Percentiles rank a stretch among this genome's conserved stretches.
These are phyloP conservation scores for Ogataea salicorniae DNA, from an alignment of 805 yeast genomes.

Conservation along the genomic window DNA sequence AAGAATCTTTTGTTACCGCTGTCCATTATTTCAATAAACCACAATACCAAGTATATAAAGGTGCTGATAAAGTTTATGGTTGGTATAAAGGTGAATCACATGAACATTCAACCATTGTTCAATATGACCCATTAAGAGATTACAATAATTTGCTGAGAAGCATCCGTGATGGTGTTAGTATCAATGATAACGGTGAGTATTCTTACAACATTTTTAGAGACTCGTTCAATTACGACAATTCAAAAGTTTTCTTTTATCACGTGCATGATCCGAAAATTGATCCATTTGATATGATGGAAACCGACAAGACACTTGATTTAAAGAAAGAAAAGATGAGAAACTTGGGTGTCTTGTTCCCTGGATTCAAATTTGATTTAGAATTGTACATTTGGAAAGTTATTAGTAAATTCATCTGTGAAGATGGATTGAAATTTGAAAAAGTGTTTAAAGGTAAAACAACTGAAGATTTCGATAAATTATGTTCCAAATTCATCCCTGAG, in stretches of 20 bases:
- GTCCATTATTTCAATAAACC: conserved; percentile 42
- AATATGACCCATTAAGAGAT: conserved; percentile 28
- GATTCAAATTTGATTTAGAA: conserved; percentile 23
- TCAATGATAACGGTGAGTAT: background rate
- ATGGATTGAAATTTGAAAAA: background rate
- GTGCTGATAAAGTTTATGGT: conserved; percentile 21
- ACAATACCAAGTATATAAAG: conserved; percentile 44
- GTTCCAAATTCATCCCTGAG: conserved; percentile 4
- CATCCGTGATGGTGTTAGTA: conserved; percentile 1
- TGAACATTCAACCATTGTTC: conserved; percentile 19
- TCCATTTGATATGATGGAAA: conserved; percentile 35
- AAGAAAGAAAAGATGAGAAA: conserved; percentile 17
- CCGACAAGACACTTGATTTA: conserved; percentile 14
- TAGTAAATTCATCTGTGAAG: conserved; percentile 13
- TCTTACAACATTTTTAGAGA: conserved; percentile 6
- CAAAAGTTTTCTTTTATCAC: conserved; percentile 33
- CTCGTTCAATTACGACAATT: conserved; percentile 13
- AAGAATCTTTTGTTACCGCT: conserved; percentile 67
- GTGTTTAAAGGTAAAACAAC: background rate
- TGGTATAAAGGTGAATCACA: conserved; percentile 12
- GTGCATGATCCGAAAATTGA: conserved; percentile 47
- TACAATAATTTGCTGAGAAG: conserved; percentile 11
- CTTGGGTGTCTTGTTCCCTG: conserved; percentile 21
- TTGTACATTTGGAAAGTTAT: conserved; percentile 23
- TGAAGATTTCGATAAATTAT: conserved; percentile 1